Conservation (phyloP, 371 early-diverging fungal species). For the Coemansia sp. region DNA sequence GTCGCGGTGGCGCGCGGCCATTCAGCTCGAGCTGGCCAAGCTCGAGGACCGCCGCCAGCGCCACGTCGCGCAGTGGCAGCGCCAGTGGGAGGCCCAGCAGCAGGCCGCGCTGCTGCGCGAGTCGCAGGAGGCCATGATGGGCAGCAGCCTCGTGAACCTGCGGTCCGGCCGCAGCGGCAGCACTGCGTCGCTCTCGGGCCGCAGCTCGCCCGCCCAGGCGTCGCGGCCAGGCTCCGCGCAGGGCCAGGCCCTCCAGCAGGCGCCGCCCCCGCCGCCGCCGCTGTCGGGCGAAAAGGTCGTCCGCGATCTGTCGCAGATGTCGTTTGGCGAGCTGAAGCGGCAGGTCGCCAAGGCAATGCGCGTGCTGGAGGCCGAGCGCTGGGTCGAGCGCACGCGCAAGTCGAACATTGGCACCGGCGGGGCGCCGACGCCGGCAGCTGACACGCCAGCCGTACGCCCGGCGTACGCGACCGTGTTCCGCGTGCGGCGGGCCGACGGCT, state of each 20-base stretch:
- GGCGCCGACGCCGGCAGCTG: conserved; percentile 4
- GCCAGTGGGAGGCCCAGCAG: conserved; percentile 50
- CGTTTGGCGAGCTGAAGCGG: conserved; percentile 67
- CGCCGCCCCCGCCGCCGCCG: conserved; percentile 44
- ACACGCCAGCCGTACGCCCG: conserved; percentile 22
- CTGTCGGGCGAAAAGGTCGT: conserved; percentile 52
- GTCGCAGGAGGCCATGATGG: conserved; percentile 36
- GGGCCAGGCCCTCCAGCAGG: conserved; percentile 4
- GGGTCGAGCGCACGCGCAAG: conserved; percentile 56
- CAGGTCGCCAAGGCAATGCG: conserved; percentile 72
- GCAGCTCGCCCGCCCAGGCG: conserved; percentile 33
- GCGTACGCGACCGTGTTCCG: conserved; percentile 50
- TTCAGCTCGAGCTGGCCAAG: conserved; percentile 56
- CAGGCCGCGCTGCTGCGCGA: conserved; percentile 40
- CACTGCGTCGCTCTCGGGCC: conserved; percentile 30
- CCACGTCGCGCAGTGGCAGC: conserved; percentile 49
- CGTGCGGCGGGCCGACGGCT: conserved; percentile 56
- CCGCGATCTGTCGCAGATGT: conserved; percentile 56
- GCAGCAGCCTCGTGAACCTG: background rate
- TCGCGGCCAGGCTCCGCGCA: conserved; percentile 8
- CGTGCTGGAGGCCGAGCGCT: conserved; percentile 66
- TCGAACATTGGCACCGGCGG: conserved; percentile 51
- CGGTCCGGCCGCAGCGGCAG: conserved; percentile 12
- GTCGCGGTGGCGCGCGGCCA: conserved; percentile 56
- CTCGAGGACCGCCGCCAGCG: conserved; percentile 46